These are phyloP conservation scores for Rhododendron vialii DNA, from an alignment of 148 eudicot genomes.

Conservation along the genomic window DNA sequence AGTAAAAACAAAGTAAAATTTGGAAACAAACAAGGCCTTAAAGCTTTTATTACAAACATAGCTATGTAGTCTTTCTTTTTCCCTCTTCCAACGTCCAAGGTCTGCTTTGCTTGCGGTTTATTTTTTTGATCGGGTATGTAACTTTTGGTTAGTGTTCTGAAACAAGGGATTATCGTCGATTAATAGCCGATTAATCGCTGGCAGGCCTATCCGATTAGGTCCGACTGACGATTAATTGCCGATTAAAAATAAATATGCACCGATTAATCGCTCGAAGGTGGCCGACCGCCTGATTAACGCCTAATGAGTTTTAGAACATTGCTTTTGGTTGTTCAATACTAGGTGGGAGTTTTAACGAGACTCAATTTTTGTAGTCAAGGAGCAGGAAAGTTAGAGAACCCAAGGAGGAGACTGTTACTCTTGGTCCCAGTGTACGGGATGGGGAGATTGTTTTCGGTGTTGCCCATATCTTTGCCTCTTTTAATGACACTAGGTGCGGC, in stretches of 20 bases:
- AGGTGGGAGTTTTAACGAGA: neutral
- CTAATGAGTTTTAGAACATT: too few relatives aligned
- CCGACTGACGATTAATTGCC: too few relatives aligned
- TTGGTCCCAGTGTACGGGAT: constrained; percentile 68
- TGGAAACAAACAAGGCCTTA: too few relatives aligned
- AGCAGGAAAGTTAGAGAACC: constrained; percentile 75
- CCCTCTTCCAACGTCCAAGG: too few relatives aligned
- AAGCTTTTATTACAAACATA: neutral
- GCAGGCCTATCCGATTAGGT: too few relatives aligned
- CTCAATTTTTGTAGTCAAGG: neutral
- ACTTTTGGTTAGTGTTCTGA: too few relatives aligned
- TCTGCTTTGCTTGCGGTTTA: neutral
- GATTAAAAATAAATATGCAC: too few relatives aligned
- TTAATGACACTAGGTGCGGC: constrained; percentile 51
- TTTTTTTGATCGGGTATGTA: neutral
- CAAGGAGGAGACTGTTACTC: constrained; percentile 68
- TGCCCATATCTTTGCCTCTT: constrained; percentile 84
- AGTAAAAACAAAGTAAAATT: too few relatives aligned
- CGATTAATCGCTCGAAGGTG: too few relatives aligned
- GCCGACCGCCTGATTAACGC: too few relatives aligned
- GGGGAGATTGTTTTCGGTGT: constrained; percentile 83
- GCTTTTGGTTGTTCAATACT: neutral
- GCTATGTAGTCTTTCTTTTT: neutral
- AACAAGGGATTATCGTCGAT: too few relatives aligned
- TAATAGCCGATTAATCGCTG: too few relatives aligned